These are phyloP conservation scores for Pseudogymnoascus verrucosus DNA, from an alignment of 2,329 filamentous ascomycete species.

Conservation along the genomic window DNA sequence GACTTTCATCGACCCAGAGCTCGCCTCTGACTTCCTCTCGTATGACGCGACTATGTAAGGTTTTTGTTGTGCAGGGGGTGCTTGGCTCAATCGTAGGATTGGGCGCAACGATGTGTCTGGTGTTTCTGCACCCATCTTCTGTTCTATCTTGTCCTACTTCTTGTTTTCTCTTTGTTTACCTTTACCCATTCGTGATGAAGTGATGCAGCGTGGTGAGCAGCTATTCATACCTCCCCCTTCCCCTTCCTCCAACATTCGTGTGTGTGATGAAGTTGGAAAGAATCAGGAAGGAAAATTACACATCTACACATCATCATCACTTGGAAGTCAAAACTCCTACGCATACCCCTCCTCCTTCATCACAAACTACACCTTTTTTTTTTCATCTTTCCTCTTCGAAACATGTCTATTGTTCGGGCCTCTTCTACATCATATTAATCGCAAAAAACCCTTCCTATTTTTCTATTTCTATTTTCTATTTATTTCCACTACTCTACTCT, in stretches of 20 bases:
- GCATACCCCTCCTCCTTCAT: neutral
- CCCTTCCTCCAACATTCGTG: neutral
- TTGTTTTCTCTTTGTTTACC: conserved; percentile 9
- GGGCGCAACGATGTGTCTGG: neutral
- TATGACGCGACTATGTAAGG: neutral
- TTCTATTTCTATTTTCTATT: no score
- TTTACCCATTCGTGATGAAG: neutral
- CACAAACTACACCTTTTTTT: neutral
- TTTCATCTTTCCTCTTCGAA: neutral
- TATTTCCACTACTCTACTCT: neutral
- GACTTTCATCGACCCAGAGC: neutral
- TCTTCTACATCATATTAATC: neutral
- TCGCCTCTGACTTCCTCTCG: neutral
- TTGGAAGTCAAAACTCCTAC: neutral
- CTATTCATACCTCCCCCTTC: neutral
- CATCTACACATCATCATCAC: neutral
- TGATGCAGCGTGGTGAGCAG: neutral
- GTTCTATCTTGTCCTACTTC: neutral
- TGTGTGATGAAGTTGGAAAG: neutral
- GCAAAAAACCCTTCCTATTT: neutral
- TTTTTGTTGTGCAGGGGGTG: neutral
- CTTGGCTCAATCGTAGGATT: conserved; percentile 9
- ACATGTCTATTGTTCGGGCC: neutral
- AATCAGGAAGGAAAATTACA: neutral
- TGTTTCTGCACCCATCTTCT: neutral